Conservation (phyloP, 78 protist genomes). For the Ministeria vibrans region DNA sequence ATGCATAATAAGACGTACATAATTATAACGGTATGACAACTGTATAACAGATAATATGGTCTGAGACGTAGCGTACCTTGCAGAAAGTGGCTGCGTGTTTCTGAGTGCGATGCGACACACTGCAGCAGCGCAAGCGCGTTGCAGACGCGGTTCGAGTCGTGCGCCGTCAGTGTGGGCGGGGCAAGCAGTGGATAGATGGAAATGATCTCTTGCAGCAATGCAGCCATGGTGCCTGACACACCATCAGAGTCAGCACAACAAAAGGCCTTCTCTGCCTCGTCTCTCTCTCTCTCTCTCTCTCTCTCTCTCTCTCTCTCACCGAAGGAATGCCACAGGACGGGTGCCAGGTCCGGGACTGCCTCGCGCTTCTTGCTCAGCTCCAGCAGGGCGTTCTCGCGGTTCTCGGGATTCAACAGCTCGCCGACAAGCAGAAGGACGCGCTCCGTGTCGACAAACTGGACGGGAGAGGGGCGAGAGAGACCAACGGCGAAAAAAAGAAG, state of each 20-base stretch:
- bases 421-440: not conserved
- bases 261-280: too few relatives aligned
- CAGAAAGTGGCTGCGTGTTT: slow-evolving; percentile 93
- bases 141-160: slow-evolving; percentile 91
- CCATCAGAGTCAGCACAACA: not conserved
- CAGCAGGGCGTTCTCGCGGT: slow-evolving; percentile 82
- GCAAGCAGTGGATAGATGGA: slow-evolving; percentile 91
- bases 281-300: too few relatives aligned
- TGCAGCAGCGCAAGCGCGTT: slow-evolving; percentile 97
- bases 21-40: too few relatives aligned
- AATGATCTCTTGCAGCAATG: slow-evolving; percentile 93
- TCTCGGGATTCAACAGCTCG: not conserved
- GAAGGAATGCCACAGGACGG: slow-evolving; percentile 87
- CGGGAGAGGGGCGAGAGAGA: not conserved
- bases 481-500: not conserved
- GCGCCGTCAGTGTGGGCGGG: slow-evolving; percentile 88
- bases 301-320: too few relatives aligned
- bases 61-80: slow-evolving; percentile 32
- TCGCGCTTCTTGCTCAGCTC: slow-evolving; percentile 92
- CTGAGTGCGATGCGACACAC: slow-evolving; percentile 95
- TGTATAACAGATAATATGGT: too few relatives aligned
- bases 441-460: not conserved
- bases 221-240: slow-evolving; percentile 80
- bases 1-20: too few relatives aligned
- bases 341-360: slow-evolving; percentile 89